These are phyloP conservation scores for Paramecium sexaurelia DNA, from an alignment of 73 alveolate species.

Conservation along the genomic window DNA sequence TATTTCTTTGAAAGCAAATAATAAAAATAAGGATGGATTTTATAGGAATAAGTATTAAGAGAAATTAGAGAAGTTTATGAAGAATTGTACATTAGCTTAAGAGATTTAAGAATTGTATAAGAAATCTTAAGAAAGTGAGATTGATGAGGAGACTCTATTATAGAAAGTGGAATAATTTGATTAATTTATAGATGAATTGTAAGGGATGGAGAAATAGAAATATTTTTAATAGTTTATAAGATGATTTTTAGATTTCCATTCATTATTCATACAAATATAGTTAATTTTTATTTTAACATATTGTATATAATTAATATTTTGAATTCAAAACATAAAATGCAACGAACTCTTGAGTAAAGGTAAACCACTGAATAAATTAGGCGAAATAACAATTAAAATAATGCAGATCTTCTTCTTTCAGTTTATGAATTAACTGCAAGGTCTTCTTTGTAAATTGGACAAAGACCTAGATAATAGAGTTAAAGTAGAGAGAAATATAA, in stretches of 20 bases:
- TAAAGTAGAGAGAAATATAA: constrained; percentile 50
- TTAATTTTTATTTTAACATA: neutral
- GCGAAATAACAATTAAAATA: constrained; percentile 24
- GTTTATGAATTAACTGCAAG: constrained; percentile 53
- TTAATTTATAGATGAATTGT: constrained; percentile 21
- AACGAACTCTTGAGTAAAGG: constrained; percentile 38
- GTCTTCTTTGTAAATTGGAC: constrained; percentile 3
- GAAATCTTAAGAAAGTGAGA: constrained; percentile 45
- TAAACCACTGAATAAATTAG: constrained; percentile 1
- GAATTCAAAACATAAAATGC: constrained; percentile 34
- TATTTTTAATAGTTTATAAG: constrained; percentile 55
- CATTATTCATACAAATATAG: neutral
- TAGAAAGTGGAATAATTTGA: constrained; percentile 46
- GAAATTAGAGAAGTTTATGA: constrained; percentile 81
- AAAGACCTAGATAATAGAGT: constrained; percentile 52
- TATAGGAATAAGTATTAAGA: constrained; percentile 84
- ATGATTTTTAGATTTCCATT: constrained; percentile 28
- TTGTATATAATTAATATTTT: neutral
- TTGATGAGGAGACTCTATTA: constrained; percentile 62
- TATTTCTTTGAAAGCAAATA: constrained; percentile 90
- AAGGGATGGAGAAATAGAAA: constrained; percentile 19
- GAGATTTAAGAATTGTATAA: constrained; percentile 74
- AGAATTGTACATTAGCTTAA: constrained; percentile 88
- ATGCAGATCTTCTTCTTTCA: constrained; percentile 15
- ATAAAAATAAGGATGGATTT: constrained; percentile 90